Base-by-base conservation (phyloP, 2,329 filamentous ascomycete genomes). In the Fusarium sambucinum region DNA sequence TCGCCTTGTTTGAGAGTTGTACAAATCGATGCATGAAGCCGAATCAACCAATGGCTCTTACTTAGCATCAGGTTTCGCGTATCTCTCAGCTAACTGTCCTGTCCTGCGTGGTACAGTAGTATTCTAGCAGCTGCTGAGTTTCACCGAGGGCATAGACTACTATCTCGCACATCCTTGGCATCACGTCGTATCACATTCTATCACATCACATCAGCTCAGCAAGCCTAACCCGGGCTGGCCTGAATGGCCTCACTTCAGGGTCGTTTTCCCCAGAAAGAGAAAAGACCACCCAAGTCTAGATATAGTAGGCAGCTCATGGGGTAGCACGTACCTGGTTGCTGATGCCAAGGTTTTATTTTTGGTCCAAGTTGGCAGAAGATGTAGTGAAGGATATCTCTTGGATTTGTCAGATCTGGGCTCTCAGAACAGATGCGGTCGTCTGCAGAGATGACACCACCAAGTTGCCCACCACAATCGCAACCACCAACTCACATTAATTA, bases 391-490 rank as follows among this genome's bases (percentile, higher is more conserved):
- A 14, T 35, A 48, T n/a, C 8, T 29, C 21, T 29, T 66, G 57
- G 32, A 42, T 60, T 56, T 63, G 69, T 56, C 51, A 72, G 45
- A 73, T 70, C 56, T 70, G 54, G 66, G 37, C 58, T 48, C 48
- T 57, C 44, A n/a, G 58, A 38, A 56, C 59, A 63, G 63, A 71
- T 71, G 40, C 45, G 56, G 66, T 29, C 29, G 23, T 50, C 56
- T 67, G 67, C 64, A 72, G 30, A 60, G 41, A 69, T 72, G 71
- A 65, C 69, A 73, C 71, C 71, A 73, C 71, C 47, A 44, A 44
- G 58, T 50, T 40, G 52, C 47, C 57, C 51, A 44, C 47, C 59
- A 38, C 29, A 23, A n/a, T 33, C 41, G 33, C 40, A 47, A 25
- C 47, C 46, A 51, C 29, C 32, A 60, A 55, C 48, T 54, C 55